phyloP scores from a whole-genome alignment of 169 alveolate genomes.

The Plasmodium berghei region DNA sequence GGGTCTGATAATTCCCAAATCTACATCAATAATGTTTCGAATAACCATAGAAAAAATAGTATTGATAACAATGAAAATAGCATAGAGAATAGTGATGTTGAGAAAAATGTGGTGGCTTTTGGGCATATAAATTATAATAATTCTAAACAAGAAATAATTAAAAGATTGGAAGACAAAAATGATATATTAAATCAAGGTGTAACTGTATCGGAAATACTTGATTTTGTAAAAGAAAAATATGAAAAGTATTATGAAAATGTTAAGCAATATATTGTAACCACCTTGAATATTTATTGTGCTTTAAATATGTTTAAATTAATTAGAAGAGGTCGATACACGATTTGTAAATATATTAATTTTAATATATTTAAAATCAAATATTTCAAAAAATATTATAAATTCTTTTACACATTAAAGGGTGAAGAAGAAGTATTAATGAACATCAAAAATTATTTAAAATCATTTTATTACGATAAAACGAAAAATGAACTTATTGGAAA shows the following conservation, averaged over 20 bases:
- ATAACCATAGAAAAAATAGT: not conserved
- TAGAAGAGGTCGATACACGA: constrained; percentile 71
- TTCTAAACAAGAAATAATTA: constrained; percentile 9
- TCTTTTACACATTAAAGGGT: constrained; percentile 62
- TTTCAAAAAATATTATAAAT: constrained; percentile 63
- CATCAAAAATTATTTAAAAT: constrained; percentile 61
- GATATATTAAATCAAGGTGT: constrained; percentile 77
- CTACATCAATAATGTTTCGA: not conserved
- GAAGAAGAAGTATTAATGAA: constrained; percentile 72
- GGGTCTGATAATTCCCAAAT: not conserved
- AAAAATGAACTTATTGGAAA: not conserved
- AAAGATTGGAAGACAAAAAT: constrained; percentile 45
- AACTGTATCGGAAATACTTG: constrained; percentile 70
- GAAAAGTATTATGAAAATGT: constrained; percentile 73
- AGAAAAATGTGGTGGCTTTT: not conserved
- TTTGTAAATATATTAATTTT: constrained; percentile 49
- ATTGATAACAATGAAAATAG: not conserved
- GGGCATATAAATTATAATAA: constrained; percentile 6
- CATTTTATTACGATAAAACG: constrained; percentile 53
- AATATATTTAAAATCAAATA: constrained; percentile 59
- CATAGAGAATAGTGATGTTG: not conserved
- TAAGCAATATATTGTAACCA: constrained; percentile 54
- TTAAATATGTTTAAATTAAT: constrained; percentile 59
- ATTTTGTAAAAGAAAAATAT: constrained; percentile 70
- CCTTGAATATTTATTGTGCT: constrained; percentile 69